A percentile compares a stretch with the other conserved stretches of the same genome.
phyloP scores from a whole-genome alignment of 306 rosid species.

The Castanea mollissima region DNA sequence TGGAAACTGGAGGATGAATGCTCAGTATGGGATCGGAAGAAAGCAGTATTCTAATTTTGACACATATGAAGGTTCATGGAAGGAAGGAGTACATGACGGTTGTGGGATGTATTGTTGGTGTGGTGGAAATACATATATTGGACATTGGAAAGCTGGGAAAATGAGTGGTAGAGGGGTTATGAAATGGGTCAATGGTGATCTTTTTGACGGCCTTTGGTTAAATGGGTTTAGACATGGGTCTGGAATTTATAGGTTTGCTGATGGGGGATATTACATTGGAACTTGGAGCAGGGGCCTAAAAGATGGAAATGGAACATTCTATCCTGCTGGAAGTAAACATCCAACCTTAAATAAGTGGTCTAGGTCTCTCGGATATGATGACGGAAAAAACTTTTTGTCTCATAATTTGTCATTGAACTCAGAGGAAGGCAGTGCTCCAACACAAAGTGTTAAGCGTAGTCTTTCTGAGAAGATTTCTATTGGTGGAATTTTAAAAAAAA shows the following conservation, averaged over 20 bases:
- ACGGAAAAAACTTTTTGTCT: constrained; percentile 24
- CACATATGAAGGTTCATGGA: constrained; percentile 86
- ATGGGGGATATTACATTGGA: constrained; percentile 82
- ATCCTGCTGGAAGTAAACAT: constrained; percentile 71
- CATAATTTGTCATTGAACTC: constrained; percentile 28
- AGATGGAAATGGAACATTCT: constrained; percentile 92
- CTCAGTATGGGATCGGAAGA: constrained; percentile 75
- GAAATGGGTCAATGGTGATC: constrained; percentile 85
- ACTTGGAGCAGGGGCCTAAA: constrained; percentile 82
- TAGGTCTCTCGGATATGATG: constrained; percentile 37
- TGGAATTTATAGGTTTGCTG: constrained; percentile 72
- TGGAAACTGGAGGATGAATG: constrained; percentile 86
- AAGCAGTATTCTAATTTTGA: constrained; percentile 68
- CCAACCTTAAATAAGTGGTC: constrained; percentile 60
- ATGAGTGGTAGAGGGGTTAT: constrained; percentile 90
- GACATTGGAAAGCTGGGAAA: constrained; percentile 79
- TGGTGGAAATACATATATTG: constrained; percentile 62
- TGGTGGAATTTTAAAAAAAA: constrained; percentile 41
- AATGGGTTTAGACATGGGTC: constrained; percentile 78
- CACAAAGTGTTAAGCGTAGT: constrained; percentile 50
- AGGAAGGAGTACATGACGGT: constrained; percentile 87
- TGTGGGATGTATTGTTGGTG: constrained; percentile 75
- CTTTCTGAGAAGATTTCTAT: constrained; percentile 48
- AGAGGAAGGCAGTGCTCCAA: constrained; percentile 26
- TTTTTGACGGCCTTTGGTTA: constrained; percentile 71